phyloP scores from a whole-genome alignment of 2,329 filamentous ascomycete genomes.

The Penicillium decumbens region DNA sequence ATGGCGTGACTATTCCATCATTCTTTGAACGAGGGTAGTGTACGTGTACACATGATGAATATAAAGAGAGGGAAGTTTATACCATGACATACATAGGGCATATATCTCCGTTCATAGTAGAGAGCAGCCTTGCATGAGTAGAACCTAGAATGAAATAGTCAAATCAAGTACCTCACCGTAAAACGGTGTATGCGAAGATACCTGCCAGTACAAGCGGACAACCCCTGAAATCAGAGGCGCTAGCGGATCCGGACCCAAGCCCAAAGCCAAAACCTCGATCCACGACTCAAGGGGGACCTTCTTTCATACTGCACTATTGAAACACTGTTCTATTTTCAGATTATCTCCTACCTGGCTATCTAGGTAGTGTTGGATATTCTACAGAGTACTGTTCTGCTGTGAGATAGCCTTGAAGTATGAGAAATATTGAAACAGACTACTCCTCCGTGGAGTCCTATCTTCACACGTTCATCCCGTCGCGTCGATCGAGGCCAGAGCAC shows the following conservation, averaged over 20 bases:
- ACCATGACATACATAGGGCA: not conserved
- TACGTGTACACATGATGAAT: not conserved
- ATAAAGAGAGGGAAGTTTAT: not conserved
- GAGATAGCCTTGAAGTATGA: no score
- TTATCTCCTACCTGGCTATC: not conserved
- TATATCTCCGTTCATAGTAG: not conserved
- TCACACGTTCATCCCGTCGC: conserved; percentile 1
- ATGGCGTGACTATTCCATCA: not conserved
- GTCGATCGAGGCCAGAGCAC: conserved; percentile 21
- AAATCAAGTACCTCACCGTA: not conserved
- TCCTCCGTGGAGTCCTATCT: no score
- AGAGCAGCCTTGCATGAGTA: not conserved
- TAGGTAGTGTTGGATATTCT: no score
- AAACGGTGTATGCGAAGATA: not conserved
- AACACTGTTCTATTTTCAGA: conserved; percentile 7
- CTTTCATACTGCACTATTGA: conserved; percentile 12
- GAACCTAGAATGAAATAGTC: not conserved
- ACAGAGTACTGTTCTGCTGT: no score
- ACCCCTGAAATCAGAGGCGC: conserved; percentile 13
- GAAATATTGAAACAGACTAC: no score
- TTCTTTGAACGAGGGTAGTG: not conserved
- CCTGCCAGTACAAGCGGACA: conserved; percentile 2
- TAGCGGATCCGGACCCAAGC: conserved; percentile 1
- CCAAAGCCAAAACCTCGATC: conserved; percentile 8
- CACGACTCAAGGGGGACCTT: conserved; percentile 17